Evolutionary conservation across 768 basidiomycete genomes (phyloP), one percentile per base, ranked within the genome.

Genomic region (Lyophyllum decastes): DNA sequence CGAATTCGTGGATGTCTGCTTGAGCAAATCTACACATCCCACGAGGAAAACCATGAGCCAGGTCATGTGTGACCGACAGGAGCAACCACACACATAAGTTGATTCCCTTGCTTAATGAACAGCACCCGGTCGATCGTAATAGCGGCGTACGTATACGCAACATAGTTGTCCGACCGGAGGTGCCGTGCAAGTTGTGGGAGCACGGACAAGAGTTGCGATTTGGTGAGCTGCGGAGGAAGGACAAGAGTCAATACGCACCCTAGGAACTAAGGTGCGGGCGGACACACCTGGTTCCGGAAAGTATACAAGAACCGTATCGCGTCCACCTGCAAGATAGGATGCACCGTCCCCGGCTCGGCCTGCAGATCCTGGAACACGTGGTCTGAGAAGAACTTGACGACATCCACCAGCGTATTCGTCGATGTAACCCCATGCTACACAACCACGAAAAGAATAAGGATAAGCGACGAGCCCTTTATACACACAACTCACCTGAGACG

Each of bases 101-200:
- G 82, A 4, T 80, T 80, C 2, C 85, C 84, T 65, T 90, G 87
- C 68, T 92, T 94, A 72, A 98, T 97, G 72, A 87, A 93, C 40
- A 99, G 75, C 53, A 98, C 88, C 7, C 95, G 85, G 67, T 99
- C 97, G 67, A 99, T 95, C n/a, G 95, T 94, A 65, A 98, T 95
- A 17, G 97, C 95, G 9, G 95, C 94, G 72, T 98, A 98, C 0
- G 96, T 95, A 66, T 91, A 96, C 24, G 90, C 89, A 48, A 98
- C 96, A 72, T 94, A 95, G 68, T 94, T 94, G 51, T 82, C 77
- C 19, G 92, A 93, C 5, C 78, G 76, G 33, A 98, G 85, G 69
- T 96, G 95, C 12, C 81, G 86, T 25, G 89, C 84, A 10, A 98
- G 84, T 19, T 92, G 79, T 0, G 96, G 97, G 1, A 98, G 76